Evolutionary conservation across 108 stramenopile species (phyloP).

Genomic region (Fistulifera pelliculosa): DNA sequence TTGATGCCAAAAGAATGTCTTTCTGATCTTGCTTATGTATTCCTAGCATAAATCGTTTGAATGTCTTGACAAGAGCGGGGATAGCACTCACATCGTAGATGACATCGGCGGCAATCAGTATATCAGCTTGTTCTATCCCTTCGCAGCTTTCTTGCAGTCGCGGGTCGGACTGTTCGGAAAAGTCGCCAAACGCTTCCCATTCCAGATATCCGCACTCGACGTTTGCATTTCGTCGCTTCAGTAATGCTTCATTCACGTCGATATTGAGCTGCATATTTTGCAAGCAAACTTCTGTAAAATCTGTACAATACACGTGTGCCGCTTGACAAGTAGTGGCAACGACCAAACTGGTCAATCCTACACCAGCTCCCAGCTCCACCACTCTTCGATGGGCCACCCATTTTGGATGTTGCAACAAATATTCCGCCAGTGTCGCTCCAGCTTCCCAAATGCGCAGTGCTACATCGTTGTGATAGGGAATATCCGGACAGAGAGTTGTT

Average conservation of each 20-base stretch:
- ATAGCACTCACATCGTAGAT: slow-evolving; percentile 31
- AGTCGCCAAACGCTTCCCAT: slow-evolving; percentile 33
- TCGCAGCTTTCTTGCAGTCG: neutral
- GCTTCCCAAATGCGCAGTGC: slow-evolving; percentile 68
- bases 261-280: slow-evolving; percentile 58
- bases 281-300: slow-evolving; percentile 47
- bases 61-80: neutral
- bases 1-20: neutral
- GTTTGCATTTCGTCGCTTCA: neutral
- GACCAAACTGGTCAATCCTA: slow-evolving; percentile 53
- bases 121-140: slow-evolving; percentile 22
- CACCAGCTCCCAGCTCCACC: slow-evolving; percentile 62
- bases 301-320: slow-evolving; percentile 44
- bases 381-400: slow-evolving; percentile 20
- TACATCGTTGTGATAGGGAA: slow-evolving; percentile 74
- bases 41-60: neutral
- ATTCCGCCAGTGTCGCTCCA: slow-evolving; percentile 56
- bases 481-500: slow-evolving; percentile 16
- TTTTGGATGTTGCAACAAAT: slow-evolving; percentile 23
- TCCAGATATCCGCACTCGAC: slow-evolving; percentile 31
- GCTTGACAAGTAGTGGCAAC: slow-evolving; percentile 31
- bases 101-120: slow-evolving; percentile 64
- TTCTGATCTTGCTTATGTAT: neutral
- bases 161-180: neutral
- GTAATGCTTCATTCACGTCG: slow-evolving; percentile 6